Evolutionary conservation across 2,329 filamentous ascomycete genomes (phyloP).

Genomic region (Trichoderma sp.): DNA sequence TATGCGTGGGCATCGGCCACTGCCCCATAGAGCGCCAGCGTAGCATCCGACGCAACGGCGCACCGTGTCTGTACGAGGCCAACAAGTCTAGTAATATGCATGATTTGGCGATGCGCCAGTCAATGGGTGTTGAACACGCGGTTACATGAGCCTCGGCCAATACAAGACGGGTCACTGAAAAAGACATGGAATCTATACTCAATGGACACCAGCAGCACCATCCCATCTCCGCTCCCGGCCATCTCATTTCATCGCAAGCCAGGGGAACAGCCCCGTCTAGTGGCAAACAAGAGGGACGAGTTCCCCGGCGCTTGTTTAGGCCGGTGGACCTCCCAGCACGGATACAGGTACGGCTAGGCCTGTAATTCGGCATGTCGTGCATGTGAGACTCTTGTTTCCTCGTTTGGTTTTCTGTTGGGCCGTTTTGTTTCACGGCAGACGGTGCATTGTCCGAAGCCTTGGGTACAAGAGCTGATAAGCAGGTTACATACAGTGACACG

Average conservation of each 20-base stretch:
- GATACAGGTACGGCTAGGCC: too few species aligned
- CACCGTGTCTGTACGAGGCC: background rate
- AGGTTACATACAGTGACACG: too few species aligned
- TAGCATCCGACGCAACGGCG: conserved; percentile 9
- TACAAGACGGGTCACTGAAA: too few species aligned
- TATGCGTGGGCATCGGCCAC: too few species aligned
- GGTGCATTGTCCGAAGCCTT: background rate
- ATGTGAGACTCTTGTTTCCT: background rate
- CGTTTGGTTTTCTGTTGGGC: background rate
- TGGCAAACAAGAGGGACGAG: background rate
- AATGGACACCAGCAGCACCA: background rate
- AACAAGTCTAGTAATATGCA: background rate
- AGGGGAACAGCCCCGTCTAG: background rate
- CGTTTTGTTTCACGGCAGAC: background rate
- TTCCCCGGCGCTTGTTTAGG: background rate
- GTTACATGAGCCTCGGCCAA: background rate
- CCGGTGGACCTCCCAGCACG: conserved; percentile 16
- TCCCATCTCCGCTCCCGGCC: background rate
- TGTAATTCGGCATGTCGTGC: background rate
- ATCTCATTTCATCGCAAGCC: background rate
- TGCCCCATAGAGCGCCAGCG: background rate
- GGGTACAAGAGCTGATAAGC: too few species aligned
- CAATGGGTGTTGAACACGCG: too few species aligned
- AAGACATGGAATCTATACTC: too few species aligned
- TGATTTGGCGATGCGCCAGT: background rate